Evolutionary conservation across 2,329 filamentous ascomycete genomes (phyloP), one percentile per base, ranked within the genome.

Genomic region (Aspergillus hortae): DNA sequence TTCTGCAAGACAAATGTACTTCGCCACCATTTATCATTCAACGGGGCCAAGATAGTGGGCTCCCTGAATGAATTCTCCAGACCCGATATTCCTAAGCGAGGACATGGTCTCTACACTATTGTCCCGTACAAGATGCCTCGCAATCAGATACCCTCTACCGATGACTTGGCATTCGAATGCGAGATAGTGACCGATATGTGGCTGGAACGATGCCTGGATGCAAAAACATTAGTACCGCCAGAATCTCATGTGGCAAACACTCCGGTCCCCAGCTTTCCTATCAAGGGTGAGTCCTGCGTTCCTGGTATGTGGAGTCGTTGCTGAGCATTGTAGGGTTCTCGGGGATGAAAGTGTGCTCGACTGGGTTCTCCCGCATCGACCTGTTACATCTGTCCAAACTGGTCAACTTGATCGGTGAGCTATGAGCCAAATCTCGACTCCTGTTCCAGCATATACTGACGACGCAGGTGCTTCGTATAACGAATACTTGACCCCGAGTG

Each of bases 121-220:
- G 68, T 74, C 5, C 70, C 73, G 9, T 70, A 71, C 53, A 69
- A 67, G 49, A 65, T 65, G 14, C 63, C 70, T 6, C 61, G 56
- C 46, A 59, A 62, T 3, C 55, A 67, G 4, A 55, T 71, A 23
- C 71, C 71, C 19, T 71, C 67, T 2, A 70, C 69, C 2, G 70
- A 73, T 44, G 70, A 73, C 41, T 60, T 72, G 49, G 70, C 67
- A 1, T 69, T 71, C 19, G 70, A 74, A 56, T 74, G 77, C 49
- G 69, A 77, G 44, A 65, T 78, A 12, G 85, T 95, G 30, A 97
- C 91, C 10, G 91, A 96, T 66, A 95, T 94, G 79, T 99, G 92
- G 81, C 80, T 99, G 48, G 94, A 99, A 72, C 84, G 85, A 44
- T 97, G 92, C 67, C 76, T 99, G 36, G 85, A 92, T 66, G 83